These are phyloP conservation scores for Suillus clintonianus DNA, from an alignment of 768 basidiomycete genomes.

Conservation along the genomic window DNA sequence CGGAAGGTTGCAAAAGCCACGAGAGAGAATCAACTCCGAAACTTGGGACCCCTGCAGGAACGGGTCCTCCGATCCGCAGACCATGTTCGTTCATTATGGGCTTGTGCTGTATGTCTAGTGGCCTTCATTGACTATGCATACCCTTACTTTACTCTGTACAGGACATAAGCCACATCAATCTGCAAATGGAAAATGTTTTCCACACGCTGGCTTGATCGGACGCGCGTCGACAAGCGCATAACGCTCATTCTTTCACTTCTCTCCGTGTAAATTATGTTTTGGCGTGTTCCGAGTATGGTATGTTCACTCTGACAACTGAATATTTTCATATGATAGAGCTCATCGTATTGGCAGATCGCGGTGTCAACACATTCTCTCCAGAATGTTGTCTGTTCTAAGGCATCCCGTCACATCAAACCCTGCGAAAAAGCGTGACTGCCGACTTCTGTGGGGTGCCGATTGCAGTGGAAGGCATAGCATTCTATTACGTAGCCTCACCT, in stretches of 20 bases:
- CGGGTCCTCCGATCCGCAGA: too few species aligned
- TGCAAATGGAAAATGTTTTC: slow-evolving; percentile 28
- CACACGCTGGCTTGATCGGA: slow-evolving; percentile 25
- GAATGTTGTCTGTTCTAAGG: slow-evolving; percentile 99
- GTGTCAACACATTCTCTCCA: slow-evolving; percentile 98
- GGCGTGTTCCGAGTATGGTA: slow-evolving; percentile 94
- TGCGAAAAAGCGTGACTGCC: too few species aligned
- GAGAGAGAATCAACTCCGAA: too few species aligned
- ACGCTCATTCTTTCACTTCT: slow-evolving; percentile 9
- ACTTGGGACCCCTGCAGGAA: too few species aligned
- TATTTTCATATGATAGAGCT: slow-evolving; percentile 1
- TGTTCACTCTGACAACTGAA: not conserved
- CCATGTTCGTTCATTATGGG: too few species aligned
- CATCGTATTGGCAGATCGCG: slow-evolving; percentile 63
- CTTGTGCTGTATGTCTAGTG: not conserved
- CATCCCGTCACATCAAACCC: too few species aligned
- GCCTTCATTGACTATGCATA: not conserved
- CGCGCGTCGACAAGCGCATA: slow-evolving; percentile 39
- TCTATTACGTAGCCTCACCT: too few species aligned
- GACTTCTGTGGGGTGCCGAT: too few species aligned
- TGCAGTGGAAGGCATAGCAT: too few species aligned
- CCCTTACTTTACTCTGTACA: not conserved
- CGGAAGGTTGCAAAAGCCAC: too few species aligned
- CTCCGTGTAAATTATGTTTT: slow-evolving; percentile 65
- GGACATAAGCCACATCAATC: not conserved